These are phyloP conservation scores for Aspergillus sp. DNA, from an alignment of 2,329 filamentous ascomycete genomes.

Conservation along the genomic window DNA sequence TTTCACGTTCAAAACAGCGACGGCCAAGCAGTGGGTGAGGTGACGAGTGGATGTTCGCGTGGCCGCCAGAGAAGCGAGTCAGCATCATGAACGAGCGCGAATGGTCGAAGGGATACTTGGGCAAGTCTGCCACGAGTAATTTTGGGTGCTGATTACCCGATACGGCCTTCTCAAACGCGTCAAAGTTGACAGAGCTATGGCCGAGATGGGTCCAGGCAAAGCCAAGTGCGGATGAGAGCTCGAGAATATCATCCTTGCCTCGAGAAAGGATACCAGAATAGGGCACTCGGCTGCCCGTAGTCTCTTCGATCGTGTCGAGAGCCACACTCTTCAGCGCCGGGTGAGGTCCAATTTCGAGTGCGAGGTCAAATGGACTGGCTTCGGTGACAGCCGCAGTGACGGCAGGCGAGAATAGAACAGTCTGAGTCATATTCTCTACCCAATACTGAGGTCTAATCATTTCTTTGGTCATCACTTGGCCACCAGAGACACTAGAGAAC, in stretches of 20 bases:
- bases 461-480: conserved; percentile 1
- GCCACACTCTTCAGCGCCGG: conserved; percentile 27
- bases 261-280: conserved; percentile 2
- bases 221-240: conserved; percentile 1
- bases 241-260: conserved; percentile 1
- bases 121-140: background rate
- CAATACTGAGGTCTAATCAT: conserved; percentile 1
- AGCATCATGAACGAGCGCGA: too few relatives aligned
- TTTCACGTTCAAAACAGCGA: background rate
- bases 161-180: conserved; percentile 1
- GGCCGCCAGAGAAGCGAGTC: too few relatives aligned
- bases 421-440: background rate
- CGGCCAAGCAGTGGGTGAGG: background rate
- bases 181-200: conserved; percentile 1
- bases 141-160: conserved; percentile 1
- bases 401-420: background rate
- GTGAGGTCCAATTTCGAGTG: conserved; percentile 31
- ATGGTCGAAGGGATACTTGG: too few relatives aligned
- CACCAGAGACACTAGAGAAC: conserved; percentile 3
- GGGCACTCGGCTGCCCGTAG: background rate
- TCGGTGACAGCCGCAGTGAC: background rate
- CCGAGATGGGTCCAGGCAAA: conserved; percentile 3
- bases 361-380: background rate
- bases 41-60: too few relatives aligned
- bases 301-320: background rate